Percentiles rank a stretch among this genome's conserved stretches.
Evolutionary conservation across 2,329 filamentous ascomycete genomes (phyloP).

Genomic region (Hypoxylon rubiginosum): DNA sequence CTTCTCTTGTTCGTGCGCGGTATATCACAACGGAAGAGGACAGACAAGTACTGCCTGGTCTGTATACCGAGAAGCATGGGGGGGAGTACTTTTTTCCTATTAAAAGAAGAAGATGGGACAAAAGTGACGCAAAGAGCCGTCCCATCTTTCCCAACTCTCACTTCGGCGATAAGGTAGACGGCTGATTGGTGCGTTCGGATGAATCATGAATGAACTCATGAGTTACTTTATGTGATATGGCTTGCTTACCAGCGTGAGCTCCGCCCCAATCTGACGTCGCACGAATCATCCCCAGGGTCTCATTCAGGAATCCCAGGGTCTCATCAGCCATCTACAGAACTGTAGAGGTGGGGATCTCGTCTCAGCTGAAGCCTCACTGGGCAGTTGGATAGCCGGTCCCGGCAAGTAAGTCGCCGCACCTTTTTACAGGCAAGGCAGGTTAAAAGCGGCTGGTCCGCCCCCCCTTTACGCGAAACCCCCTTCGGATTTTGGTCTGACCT

Average conservation of each 20-base stretch:
- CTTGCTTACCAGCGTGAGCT: conserved; percentile 38
- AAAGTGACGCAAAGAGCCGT: conserved; percentile 13
- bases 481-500: conserved; percentile 29
- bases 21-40: background rate
- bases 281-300: conserved; percentile 39
- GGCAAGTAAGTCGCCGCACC: conserved; percentile 38
- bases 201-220: conserved; percentile 11
- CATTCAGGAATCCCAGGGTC: conserved; percentile 43
- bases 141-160: background rate
- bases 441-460: conserved; percentile 41
- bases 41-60: background rate
- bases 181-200: conserved; percentile 23
- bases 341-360: conserved; percentile 39
- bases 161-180: conserved; percentile 10
- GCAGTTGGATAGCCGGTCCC: conserved; percentile 41
- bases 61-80: conserved; percentile 7
- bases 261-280: conserved; percentile 41
- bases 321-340: conserved; percentile 36
- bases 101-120: conserved; percentile 8
- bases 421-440: conserved; percentile 19
- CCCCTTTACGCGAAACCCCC: conserved; percentile 19
- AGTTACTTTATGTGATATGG: conserved; percentile 28
- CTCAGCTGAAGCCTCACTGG: conserved; percentile 46
- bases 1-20: background rate
- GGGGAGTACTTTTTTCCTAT: too few species aligned